Conservation (phyloP, 805 yeast genomes). For the Sugiyamaella mastotermitis region DNA sequence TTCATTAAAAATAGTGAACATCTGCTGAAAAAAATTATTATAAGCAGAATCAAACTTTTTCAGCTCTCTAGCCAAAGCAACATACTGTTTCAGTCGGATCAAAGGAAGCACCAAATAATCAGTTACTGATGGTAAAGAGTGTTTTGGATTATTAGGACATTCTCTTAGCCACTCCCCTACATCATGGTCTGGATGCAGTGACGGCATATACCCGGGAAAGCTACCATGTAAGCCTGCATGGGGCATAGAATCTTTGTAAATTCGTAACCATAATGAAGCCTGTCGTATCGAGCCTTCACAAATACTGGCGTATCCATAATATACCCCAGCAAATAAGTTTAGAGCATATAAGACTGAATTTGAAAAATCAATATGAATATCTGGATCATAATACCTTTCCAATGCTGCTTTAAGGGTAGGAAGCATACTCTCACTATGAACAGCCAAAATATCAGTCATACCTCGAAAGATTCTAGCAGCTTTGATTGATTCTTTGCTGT, state of each 20-base stretch:
- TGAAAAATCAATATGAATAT: conserved; percentile 10
- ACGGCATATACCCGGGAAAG: too few relatives aligned
- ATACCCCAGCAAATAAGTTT: conserved; percentile 6
- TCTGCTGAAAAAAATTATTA: conserved; percentile 7
- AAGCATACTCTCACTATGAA: conserved; percentile 17
- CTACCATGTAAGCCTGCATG: too few relatives aligned
- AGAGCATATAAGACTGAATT: background rate
- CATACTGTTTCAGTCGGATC: conserved; percentile 13
- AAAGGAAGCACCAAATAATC: conserved; percentile 22
- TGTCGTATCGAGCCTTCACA: conserved; percentile 12
- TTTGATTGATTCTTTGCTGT: conserved; percentile 10
- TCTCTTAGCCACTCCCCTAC: conserved; percentile 22
- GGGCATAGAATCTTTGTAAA: conserved; percentile 5
- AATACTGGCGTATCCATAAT: conserved; percentile 17
- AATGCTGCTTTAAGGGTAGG: conserved; percentile 14
- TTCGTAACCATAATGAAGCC: conserved; percentile 10
- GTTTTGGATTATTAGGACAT: conserved; percentile 10
- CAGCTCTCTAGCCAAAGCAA: conserved; percentile 12
- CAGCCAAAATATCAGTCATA: conserved; percentile 19
- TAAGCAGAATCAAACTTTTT: conserved; percentile 7
- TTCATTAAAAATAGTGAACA: conserved; percentile 11
- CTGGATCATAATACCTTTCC: conserved; percentile 10
- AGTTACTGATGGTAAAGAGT: conserved; percentile 13
- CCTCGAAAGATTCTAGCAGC: conserved; percentile 14
- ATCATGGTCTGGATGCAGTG: conserved; percentile 12